Conservation (phyloP, 2,329 filamentous ascomycete species). For the Zymoseptoria pseudotritici region DNA sequence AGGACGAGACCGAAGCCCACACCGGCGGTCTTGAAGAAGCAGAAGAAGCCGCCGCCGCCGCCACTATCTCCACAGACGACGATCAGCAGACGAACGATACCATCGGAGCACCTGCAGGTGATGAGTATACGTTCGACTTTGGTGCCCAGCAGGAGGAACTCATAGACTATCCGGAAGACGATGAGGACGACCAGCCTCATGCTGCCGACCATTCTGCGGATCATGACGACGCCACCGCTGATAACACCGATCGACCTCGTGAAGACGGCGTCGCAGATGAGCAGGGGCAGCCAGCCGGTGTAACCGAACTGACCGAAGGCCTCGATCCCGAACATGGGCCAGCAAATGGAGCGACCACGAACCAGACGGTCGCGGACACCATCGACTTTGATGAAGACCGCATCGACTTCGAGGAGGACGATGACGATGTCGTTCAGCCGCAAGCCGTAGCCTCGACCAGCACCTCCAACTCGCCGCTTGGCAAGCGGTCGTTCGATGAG, state of each 20-base stretch:
- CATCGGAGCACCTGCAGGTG: neutral
- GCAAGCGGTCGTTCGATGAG: conserved; percentile 28
- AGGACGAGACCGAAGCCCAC: conserved; percentile 16
- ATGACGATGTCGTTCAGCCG: conserved; percentile 3
- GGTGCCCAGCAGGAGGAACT: conserved; percentile 1
- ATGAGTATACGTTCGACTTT: conserved; percentile 1
- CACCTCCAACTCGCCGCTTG: conserved; percentile 18
- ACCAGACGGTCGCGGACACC: neutral
- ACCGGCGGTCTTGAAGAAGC: conserved; percentile 4
- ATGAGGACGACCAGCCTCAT: neutral
- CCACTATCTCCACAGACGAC: neutral
- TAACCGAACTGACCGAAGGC: conserved; percentile 15
- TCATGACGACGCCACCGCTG: neutral
- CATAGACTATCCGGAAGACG: neutral
- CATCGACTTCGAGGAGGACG: conserved; percentile 25
- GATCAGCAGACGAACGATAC: neutral
- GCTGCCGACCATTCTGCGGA: neutral
- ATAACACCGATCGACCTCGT: conserved; percentile 4
- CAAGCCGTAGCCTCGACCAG: neutral
- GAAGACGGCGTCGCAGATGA: conserved; percentile 12
- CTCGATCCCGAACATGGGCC: conserved; percentile 13
- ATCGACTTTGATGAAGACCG: conserved; percentile 14
- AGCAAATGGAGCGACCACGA: conserved; percentile 5
- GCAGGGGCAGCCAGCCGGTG: conserved; percentile 14
- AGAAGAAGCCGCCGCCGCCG: conserved; percentile 3